These are phyloP conservation scores for Sporothrix globosa DNA, from an alignment of 2,329 filamentous ascomycete genomes.

Conservation along the genomic window DNA sequence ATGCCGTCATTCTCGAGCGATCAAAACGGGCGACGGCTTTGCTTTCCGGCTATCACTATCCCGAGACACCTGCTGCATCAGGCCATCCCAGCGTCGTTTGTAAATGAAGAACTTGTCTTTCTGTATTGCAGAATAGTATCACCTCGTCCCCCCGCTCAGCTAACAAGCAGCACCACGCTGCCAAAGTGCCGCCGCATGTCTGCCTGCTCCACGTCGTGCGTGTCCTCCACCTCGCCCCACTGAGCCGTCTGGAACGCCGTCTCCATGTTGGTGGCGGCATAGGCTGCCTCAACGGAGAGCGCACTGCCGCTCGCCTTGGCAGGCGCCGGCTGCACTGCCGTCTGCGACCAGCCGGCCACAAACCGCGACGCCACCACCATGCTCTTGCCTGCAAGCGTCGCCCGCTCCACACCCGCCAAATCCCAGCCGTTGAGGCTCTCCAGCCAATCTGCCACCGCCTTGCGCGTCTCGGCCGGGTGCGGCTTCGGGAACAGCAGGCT, in stretches of 20 bases:
- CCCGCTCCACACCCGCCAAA: constrained; percentile 83
- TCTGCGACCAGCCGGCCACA: constrained; percentile 84
- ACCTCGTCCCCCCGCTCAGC: neutral
- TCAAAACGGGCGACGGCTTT: neutral
- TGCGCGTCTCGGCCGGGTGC: constrained; percentile 74
- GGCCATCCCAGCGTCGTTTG: neutral
- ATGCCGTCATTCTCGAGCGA: neutral
- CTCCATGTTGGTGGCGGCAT: constrained; percentile 76
- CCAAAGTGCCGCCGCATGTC: constrained; percentile 87
- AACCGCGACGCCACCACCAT: constrained; percentile 76
- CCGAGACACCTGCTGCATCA: neutral
- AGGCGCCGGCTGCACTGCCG: constrained; percentile 53
- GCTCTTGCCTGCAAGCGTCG: constrained; percentile 83
- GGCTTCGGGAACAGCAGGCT: constrained; percentile 70
- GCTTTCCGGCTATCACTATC: neutral
- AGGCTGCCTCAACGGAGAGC: constrained; percentile 84
- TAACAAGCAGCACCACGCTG: constrained; percentile 72
- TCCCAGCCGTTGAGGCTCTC: constrained; percentile 73
- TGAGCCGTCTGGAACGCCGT: constrained; percentile 85
- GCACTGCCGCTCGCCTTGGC: constrained; percentile 41
- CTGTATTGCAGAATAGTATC: neutral
- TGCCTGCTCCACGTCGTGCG: constrained; percentile 93
- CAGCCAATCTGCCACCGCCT: constrained; percentile 79
- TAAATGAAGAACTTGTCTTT: neutral
- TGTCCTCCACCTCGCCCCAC: constrained; percentile 98